A percentile compares a stretch with the other conserved stretches of the same genome.
These are phyloP conservation scores for Nannizziopsis arthrosporioides DNA, from an alignment of 2,329 filamentous ascomycete species.

Conservation along the genomic window DNA sequence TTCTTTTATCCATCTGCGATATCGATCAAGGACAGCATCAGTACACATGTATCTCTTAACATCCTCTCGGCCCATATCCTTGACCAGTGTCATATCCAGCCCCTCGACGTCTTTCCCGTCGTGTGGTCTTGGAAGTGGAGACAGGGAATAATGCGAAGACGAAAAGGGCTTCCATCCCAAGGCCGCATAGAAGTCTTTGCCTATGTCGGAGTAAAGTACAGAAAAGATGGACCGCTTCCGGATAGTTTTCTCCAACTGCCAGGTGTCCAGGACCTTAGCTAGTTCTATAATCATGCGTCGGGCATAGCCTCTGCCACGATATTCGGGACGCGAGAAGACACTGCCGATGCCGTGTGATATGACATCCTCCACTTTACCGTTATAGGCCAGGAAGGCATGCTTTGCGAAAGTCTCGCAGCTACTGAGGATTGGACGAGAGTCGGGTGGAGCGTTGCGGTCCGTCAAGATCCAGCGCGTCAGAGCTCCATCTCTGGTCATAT, in stretches of 20 bases:
- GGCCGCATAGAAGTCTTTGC: slow-evolving; percentile 66
- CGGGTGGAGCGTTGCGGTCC: slow-evolving; percentile 32
- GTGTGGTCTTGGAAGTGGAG: slow-evolving; percentile 27
- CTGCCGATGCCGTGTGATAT: slow-evolving; percentile 62
- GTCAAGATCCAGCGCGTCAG: slow-evolving; percentile 51
- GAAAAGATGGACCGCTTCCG: slow-evolving; percentile 50
- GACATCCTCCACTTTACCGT: slow-evolving; percentile 45
- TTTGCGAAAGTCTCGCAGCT: slow-evolving; percentile 47
- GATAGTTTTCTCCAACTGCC: slow-evolving; percentile 38
- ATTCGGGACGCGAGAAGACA: slow-evolving; percentile 60
- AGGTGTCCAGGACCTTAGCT: slow-evolving; percentile 42
- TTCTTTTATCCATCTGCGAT: slow-evolving; percentile 51
- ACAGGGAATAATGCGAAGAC: slow-evolving; percentile 60
- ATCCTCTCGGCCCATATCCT: slow-evolving; percentile 25
- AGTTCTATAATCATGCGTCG: slow-evolving; percentile 61
- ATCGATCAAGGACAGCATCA: slow-evolving; percentile 51
- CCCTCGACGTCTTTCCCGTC: slow-evolving; percentile 17
- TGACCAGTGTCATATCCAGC: slow-evolving; percentile 22
- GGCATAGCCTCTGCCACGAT: slow-evolving; percentile 64
- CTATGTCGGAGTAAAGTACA: slow-evolving; percentile 76
- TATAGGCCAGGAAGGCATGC: slow-evolving; percentile 34
- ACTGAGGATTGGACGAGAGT: slow-evolving; percentile 39
- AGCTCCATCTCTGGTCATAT: slow-evolving; percentile 43
- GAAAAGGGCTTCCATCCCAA: slow-evolving; percentile 66
- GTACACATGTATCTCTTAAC: slow-evolving; percentile 40